A percentile compares a stretch with the other conserved stretches of the same genome.
phyloP scores from a whole-genome alignment of 306 rosid species.

The Potentilla sterilis region DNA sequence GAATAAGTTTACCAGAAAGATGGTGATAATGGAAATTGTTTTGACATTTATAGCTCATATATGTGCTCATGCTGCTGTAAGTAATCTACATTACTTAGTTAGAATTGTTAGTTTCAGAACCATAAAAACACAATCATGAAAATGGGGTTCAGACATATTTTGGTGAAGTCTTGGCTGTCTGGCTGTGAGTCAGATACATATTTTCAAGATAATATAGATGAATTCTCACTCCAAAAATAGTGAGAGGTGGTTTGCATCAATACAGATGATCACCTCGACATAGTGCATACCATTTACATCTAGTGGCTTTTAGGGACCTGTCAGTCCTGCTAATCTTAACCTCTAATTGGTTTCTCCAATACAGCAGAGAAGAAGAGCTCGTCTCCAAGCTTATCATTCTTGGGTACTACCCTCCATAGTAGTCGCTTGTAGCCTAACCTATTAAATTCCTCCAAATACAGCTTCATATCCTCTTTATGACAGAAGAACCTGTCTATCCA shows the following conservation, averaged over 20 bases:
- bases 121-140: no score
- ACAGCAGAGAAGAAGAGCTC: slow-evolving; percentile 28
- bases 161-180: background rate
- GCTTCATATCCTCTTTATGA: slow-evolving; percentile 14
- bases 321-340: background rate
- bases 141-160: no score
- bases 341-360: slow-evolving; percentile 25
- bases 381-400: slow-evolving; percentile 22
- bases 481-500: slow-evolving; percentile 29
- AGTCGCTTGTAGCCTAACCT: slow-evolving; percentile 16
- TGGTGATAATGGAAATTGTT: background rate
- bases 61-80: background rate
- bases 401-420: slow-evolving; percentile 17
- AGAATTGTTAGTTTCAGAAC: background rate
- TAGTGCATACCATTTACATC: background rate
- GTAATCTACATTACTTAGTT: background rate
- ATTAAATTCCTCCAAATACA: slow-evolving; percentile 14
- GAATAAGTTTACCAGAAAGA: background rate
- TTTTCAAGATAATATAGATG: background rate
- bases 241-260: background rate
- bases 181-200: background rate
- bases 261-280: background rate
- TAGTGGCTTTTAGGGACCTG: background rate
- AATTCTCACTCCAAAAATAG: background rate
- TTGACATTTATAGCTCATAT: background rate